Evolutionary conservation across 176 grass and related monocot genomes (phyloP), one percentile per base, ranked within the genome.

Genomic region (Oryza glaberrima): DNA sequence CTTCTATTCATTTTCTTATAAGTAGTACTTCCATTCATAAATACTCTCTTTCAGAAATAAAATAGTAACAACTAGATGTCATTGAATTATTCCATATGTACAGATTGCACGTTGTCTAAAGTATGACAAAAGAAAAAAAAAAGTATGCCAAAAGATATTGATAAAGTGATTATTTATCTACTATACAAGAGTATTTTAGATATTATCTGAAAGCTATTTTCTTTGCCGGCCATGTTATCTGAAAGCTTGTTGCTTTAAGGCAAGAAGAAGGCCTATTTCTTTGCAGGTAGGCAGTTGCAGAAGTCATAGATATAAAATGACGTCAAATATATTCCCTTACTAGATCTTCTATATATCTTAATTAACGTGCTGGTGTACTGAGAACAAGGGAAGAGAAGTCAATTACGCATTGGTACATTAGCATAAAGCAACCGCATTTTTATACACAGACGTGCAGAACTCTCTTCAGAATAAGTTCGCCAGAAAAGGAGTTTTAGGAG

Each of bases 361-460:
- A 34, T 34, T 32, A 54, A 81, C 30, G 11, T 67, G 63, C 9
- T 16, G 38, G n/a, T 51, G 68, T 44, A 76, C 35, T 83, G 26
- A 17, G 9, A 23, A 23, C 19, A 77, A 77, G 46, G 58, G 72
- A 54, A 48, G 87, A 34, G 44, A 38, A 75, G 87, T 88, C 82
- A 69, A 32, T 38, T 34, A 75, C 40, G 82, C 26, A 28, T 20
- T 45, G 48, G 38, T 80, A 10, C 48, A 38, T 81, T 67, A 73
- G 20, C 38, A 79, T 46, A 85, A 80, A 75, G 48, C 70, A 47
- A 84, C 47, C 38, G n/a, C 36, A 15, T 60, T 41, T 60, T 41
- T 75, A 20, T 32, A 28, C 1, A 63, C 58, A 23, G 38, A 70
- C 72, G 40, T 71, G 28, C 12, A 32, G 4, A 61, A n/a, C 32